Evolutionary conservation across 2,329 filamentous ascomycete genomes (phyloP), one percentile per base, ranked within the genome.

Genomic region (Epichloe glyceriae): DNA sequence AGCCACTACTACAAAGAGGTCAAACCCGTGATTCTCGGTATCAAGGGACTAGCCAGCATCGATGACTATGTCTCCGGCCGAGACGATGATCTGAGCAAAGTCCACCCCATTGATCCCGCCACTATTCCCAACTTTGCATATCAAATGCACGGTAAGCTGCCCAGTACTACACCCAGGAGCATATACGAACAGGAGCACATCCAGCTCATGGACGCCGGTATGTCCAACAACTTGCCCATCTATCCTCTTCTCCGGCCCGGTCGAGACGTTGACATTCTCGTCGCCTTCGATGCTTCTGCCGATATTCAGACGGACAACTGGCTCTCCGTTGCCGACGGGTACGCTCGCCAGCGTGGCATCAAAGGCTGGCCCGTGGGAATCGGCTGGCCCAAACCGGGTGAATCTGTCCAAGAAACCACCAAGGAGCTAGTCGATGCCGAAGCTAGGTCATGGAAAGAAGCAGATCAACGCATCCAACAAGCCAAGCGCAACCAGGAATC

Each of bases 141-240:
- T 53, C 86, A 86, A 8, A 86, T 98, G 82, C 76, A 85, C 58
- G 82, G 79, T 12, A 75, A 79, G 54, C 73, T 98, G 6, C 85
- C 88, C 0, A 68, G 78, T 1, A 86, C 87, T 0, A 85, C 85
- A n/a, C 89, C 93, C 0, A 79, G 83, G 34, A 88, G 80, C 52
- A 79, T 95, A 39, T 82, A 86, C 59, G 73, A 79, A 17, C 76
- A 75, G 14, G 74, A 83, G 43, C 85, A 95, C 63, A 74, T 91
- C 17, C 83, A 87, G 56, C 75, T 91, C 15, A 97, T 96, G 90
- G 93, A 98, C 65, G 90, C 93, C 2, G 93, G 93, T 47, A 98
- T 98, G 93, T 94, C 87, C 56, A 97, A 98, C 64, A 98, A 98
- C 62, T 74, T 98, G 8, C 93, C 93, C 2, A 90, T 97, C 41